Percentiles rank a stretch among this genome's conserved stretches.
Conservation (phyloP, 192 early-diverging fungal species). For the Coemansia sp. region DNA sequence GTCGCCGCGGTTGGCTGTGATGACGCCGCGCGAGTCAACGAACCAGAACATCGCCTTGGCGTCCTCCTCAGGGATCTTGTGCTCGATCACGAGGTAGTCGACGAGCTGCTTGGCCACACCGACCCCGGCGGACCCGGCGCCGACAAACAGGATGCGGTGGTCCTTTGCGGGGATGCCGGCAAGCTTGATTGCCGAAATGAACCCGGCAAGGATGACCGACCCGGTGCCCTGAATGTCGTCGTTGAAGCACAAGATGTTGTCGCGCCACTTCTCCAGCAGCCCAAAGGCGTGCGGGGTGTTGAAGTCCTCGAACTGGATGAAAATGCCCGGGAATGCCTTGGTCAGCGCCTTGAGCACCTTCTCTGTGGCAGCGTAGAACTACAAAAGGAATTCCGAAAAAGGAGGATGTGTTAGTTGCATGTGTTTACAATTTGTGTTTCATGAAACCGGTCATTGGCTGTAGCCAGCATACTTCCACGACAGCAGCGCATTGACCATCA, state of each 20-base stretch:
- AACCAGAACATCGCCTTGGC: conserved; percentile 69
- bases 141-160: conserved; percentile 91
- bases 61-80: conserved; percentile 69
- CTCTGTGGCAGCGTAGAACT: conserved; percentile 83
- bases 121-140: conserved; percentile 92
- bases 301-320: conserved; percentile 98
- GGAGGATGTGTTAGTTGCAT: not conserved
- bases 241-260: conserved; percentile 85
- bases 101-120: conserved; percentile 91
- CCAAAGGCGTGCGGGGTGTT: conserved; percentile 90
- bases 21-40: conserved; percentile 89
- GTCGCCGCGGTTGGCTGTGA: conserved; percentile 88
- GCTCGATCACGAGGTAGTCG: conserved; percentile 77
- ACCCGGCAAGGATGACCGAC: conserved; percentile 89
- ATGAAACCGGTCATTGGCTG: not conserved
- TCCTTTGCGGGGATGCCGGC: conserved; percentile 65
- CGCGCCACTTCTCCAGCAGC: conserved; percentile 75
- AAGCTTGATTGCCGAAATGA: conserved; percentile 81
- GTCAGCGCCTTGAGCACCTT: conserved; percentile 73
- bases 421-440: not conserved
- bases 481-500: not conserved
- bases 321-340: conserved; percentile 70
- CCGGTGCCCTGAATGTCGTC: conserved; percentile 74
- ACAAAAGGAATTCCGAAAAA: conserved; percentile 3
- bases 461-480: not conserved